These are phyloP conservation scores for Sporisorium sorghi DNA, from an alignment of 1,284 basidiomycete genomes.

Conservation along the genomic window DNA sequence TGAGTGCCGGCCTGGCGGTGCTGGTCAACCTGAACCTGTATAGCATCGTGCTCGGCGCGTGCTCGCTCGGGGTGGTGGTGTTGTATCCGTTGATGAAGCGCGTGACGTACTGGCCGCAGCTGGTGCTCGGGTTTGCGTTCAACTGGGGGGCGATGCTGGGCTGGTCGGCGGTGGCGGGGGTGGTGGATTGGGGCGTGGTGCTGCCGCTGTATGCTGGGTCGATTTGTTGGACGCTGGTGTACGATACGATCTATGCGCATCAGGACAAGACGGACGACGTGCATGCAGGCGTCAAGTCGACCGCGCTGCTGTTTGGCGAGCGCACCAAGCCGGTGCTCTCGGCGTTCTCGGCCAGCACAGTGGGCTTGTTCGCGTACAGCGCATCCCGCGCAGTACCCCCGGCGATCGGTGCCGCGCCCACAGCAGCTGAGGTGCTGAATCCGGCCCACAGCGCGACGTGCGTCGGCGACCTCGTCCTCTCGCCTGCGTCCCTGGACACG, in stretches of 20 bases:
- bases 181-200: constrained; percentile 79
- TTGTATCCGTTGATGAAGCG: constrained; percentile 98
- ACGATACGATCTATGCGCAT: constrained; percentile 98
- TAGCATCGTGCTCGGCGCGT: constrained; percentile 90
- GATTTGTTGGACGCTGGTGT: constrained; percentile 92
- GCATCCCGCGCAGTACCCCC: constrained; percentile 43
- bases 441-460: constrained; percentile 11
- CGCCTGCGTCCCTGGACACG: constrained; percentile 19
- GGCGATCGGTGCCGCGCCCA: constrained; percentile 8
- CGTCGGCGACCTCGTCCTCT: constrained; percentile 31
- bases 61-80: constrained; percentile 85
- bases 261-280: constrained; percentile 97
- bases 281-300: constrained; percentile 88
- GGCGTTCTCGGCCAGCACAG: constrained; percentile 79
- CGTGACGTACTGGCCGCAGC: constrained; percentile 95
- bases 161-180: constrained; percentile 90
- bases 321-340: constrained; percentile 82
- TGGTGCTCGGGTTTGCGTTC: constrained; percentile 80
- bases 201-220: constrained; percentile 90
- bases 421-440: constrained; percentile 15
- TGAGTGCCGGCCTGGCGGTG: constrained; percentile 86
- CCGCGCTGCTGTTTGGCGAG: constrained; percentile 84
- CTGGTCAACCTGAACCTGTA: constrained; percentile 94
- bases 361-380: constrained; percentile 81
- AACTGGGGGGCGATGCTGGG: constrained; percentile 98